Conservation (phyloP, 1,139 yeast species). For the Suhomyces maxii region DNA sequence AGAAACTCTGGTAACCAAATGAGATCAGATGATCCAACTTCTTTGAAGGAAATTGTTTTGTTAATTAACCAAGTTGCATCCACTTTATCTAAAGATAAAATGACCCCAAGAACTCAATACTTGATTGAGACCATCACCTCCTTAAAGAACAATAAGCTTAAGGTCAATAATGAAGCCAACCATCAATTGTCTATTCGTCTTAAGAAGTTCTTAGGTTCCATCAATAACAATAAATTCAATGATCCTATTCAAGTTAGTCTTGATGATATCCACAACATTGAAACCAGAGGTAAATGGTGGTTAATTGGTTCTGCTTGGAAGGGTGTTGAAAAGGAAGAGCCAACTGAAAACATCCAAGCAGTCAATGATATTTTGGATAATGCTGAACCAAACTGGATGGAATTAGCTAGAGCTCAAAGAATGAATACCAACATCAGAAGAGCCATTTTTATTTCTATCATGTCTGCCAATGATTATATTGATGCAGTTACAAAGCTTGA, state of each 20-base stretch:
- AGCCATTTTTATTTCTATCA: constrained; percentile 87
- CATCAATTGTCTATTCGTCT: constrained; percentile 57
- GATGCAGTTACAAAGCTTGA: constrained; percentile 85
- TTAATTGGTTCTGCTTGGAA: constrained; percentile 97
- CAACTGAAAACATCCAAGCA: constrained; percentile 28
- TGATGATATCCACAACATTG: constrained; percentile 75
- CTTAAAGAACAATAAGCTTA: constrained; percentile 80
- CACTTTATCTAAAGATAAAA: constrained; percentile 22
- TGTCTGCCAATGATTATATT: constrained; percentile 91
- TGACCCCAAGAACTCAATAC: constrained; percentile 72
- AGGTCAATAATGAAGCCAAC: constrained; percentile 47
- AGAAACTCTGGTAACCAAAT: constrained; percentile 80
- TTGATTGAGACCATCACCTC: constrained; percentile 82
- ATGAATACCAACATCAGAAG: constrained; percentile 96
- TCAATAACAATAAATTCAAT: constrained; percentile 43
- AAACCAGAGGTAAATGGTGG: constrained; percentile 96
- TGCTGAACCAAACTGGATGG: constrained; percentile 86
- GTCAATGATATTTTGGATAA: constrained; percentile 60
- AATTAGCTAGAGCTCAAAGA: constrained; percentile 78
- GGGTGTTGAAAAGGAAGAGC: constrained; percentile 43
- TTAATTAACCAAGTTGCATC: constrained; percentile 45
- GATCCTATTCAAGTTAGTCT: constrained; percentile 87
- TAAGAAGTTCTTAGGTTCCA: constrained; percentile 64
- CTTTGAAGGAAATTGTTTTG: constrained; percentile 76
- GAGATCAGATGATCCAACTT: constrained; percentile 85